Evolutionary conservation across 805 yeast genomes (phyloP).

Genomic region (Millerozyma acaciae): DNA sequence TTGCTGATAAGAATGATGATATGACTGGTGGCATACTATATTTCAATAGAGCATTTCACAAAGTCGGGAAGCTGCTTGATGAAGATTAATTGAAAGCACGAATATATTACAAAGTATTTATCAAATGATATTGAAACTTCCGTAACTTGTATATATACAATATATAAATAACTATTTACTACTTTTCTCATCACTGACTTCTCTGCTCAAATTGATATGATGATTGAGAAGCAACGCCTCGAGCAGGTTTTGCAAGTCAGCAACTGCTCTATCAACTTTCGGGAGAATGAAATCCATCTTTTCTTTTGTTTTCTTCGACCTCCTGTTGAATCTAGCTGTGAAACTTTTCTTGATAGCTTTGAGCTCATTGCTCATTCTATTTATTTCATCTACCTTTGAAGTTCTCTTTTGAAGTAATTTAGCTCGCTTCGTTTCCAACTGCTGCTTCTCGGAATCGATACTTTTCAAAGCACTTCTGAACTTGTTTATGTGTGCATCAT

Average conservation of each 20-base stretch:
- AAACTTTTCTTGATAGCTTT: slow-evolving; percentile 26
- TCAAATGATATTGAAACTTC: background rate
- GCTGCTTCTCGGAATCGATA: slow-evolving; percentile 19
- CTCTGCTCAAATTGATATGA: background rate
- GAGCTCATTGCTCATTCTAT: slow-evolving; percentile 20
- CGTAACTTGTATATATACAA: background rate
- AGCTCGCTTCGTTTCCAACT: slow-evolving; percentile 18
- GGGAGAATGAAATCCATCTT: slow-evolving; percentile 35
- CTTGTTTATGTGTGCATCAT: slow-evolving; percentile 21
- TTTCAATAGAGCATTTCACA: slow-evolving; percentile 59
- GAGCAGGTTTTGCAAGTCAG: slow-evolving; percentile 15
- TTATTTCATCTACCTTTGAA: slow-evolving; percentile 23
- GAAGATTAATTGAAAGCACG: background rate
- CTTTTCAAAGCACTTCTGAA: slow-evolving; percentile 19
- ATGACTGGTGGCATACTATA: slow-evolving; percentile 64
- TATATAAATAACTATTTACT: background rate
- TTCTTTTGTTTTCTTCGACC: slow-evolving; percentile 26
- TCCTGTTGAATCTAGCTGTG: slow-evolving; percentile 20
- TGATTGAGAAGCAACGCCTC: slow-evolving; percentile 1
- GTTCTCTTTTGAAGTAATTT: slow-evolving; percentile 24
- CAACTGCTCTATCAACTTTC: slow-evolving; percentile 22
- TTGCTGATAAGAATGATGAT: slow-evolving; percentile 7
- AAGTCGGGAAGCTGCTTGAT: slow-evolving; percentile 19
- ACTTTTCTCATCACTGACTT: background rate
- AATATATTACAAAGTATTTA: background rate